A percentile compares a stretch with the other conserved stretches of the same genome.
phyloP scores from a whole-genome alignment of 2,329 filamentous ascomycete genomes.

The Botryotinia convoluta region DNA sequence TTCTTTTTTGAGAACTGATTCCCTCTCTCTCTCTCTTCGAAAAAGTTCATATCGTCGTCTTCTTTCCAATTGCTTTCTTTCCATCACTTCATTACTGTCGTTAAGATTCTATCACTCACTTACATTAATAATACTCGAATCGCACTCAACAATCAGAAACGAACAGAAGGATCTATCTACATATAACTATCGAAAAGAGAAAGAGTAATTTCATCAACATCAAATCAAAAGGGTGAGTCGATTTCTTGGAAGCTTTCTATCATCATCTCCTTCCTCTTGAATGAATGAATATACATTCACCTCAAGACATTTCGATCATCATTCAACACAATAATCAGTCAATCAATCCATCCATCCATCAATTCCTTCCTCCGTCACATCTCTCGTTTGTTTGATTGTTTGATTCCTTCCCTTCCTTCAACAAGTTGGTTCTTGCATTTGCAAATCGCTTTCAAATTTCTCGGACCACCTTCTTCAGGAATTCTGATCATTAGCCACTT shows the following conservation, averaged over 20 bases:
- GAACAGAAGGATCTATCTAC: not conserved
- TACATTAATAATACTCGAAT: conserved; percentile 13
- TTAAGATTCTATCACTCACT: conserved; percentile 15
- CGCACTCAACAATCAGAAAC: not conserved
- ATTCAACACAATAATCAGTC: not conserved
- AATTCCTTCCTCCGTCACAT: not conserved
- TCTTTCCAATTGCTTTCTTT: not conserved
- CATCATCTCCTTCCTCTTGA: not conserved
- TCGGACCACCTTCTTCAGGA: not conserved
- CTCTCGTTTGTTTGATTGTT: not conserved
- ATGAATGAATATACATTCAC: not conserved
- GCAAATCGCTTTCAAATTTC: not conserved
- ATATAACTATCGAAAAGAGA: not conserved
- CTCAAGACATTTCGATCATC: not conserved
- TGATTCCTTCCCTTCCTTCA: conserved; percentile 3
- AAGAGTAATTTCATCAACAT: not conserved
- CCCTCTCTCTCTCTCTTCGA: not conserved
- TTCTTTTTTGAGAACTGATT: not conserved
- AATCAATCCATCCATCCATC: not conserved
- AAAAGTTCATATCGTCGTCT: conserved; percentile 9
- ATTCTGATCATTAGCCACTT: conserved; percentile 3
- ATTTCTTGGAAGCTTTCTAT: not conserved
- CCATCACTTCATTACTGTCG: conserved; percentile 19
- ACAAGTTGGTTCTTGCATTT: not conserved
- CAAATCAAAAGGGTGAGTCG: conserved; percentile 10